A percentile compares a stretch with the other conserved stretches of the same genome.
These are phyloP conservation scores for Wallacemonas sp. DNA, from an alignment of 208 protist genomes.

Conservation along the genomic window DNA sequence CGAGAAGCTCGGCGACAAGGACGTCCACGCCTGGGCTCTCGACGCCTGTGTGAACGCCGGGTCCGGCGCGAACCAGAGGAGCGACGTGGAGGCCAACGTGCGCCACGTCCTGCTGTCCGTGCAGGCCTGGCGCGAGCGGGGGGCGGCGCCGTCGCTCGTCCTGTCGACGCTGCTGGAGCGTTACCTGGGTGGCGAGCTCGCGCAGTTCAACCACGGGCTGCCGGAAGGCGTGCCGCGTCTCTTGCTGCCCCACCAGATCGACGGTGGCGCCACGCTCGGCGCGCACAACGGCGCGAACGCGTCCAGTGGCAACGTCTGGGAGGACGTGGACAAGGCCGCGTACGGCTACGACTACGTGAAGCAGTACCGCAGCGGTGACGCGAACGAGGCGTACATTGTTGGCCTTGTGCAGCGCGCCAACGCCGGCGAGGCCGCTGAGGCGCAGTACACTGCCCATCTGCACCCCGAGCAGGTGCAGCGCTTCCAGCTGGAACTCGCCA, in stretches of 20 bases:
- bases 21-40: conserved; percentile 67
- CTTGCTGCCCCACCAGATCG: conserved; percentile 19
- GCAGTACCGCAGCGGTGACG: conserved; percentile 29
- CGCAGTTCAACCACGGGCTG: conserved; percentile 70
- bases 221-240: conserved; percentile 68
- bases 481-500: conserved; percentile 64
- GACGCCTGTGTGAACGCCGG: conserved; percentile 34
- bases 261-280: not conserved
- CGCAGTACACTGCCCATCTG: conserved; percentile 40
- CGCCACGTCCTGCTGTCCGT: conserved; percentile 73
- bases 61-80: conserved; percentile 3
- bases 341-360: conserved; percentile 59
- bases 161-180: conserved; percentile 53
- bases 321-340: conserved; percentile 57
- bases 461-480: conserved; percentile 46
- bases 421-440: conserved; percentile 12
- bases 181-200: conserved; percentile 76
- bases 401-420: conserved; percentile 62
- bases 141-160: conserved; percentile 68
- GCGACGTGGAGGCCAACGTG: conserved; percentile 51
- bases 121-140: conserved; percentile 77
- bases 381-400: conserved; percentile 72
- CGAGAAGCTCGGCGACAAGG: conserved; percentile 66
- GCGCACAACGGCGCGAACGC: not conserved
- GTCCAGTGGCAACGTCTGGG: conserved; percentile 54